Conservation (phyloP, 805 yeast species). For the Metschnikowia borealis region DNA sequence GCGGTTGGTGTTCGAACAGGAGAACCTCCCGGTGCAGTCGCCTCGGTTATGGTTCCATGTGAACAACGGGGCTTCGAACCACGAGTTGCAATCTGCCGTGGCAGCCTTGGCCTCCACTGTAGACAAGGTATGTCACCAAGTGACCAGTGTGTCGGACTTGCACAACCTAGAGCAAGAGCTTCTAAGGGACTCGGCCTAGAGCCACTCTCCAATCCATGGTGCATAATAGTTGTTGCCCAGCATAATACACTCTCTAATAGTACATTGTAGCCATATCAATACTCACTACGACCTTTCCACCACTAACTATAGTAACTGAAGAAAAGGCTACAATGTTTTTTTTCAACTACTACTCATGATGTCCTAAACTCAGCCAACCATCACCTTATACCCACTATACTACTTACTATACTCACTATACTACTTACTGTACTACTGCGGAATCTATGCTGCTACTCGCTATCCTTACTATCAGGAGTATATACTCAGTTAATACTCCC, state of each 20-base stretch:
- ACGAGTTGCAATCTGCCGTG: constrained; percentile 25
- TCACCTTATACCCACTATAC: no score
- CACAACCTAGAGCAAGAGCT: constrained; percentile 24
- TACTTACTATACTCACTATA: no score
- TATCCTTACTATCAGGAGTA: no score
- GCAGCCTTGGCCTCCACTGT: constrained; percentile 21
- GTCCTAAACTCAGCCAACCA: no score
- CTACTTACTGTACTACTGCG: no score
- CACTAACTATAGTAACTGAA: no score
- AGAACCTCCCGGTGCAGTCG: constrained; percentile 22
- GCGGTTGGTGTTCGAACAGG: constrained; percentile 65
- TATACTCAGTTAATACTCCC: no score
- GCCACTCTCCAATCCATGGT: background rate
- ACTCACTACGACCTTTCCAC: no score
- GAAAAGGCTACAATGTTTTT: no score
- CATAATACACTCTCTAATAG: constrained; percentile 1
- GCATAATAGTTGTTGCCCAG: background rate
- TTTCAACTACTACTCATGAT: no score
- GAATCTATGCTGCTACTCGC: no score
- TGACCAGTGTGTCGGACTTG: constrained; percentile 24
- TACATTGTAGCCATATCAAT: background rate
- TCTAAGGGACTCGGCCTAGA: constrained; percentile 1
- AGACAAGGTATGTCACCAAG: constrained; percentile 20
- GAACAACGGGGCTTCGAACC: constrained; percentile 24
- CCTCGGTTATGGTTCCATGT: constrained; percentile 36